These are phyloP conservation scores for Solanum pinnatisectum DNA, from an alignment of 257 asterid species.

Conservation along the genomic window DNA sequence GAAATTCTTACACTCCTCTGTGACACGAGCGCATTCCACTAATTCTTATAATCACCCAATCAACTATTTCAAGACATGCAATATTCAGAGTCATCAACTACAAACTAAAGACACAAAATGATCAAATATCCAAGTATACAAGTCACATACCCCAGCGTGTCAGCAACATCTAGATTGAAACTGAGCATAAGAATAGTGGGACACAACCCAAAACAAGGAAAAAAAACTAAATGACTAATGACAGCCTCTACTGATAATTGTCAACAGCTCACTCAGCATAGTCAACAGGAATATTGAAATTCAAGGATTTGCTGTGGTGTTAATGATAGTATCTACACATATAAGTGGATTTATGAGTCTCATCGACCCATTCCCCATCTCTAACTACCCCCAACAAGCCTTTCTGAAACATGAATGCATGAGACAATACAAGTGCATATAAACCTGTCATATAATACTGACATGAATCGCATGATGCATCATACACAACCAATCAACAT, in stretches of 20 bases:
- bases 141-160: background rate
- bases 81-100: background rate
- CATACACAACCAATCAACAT: background rate
- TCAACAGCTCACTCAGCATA: background rate
- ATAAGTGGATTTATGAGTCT: background rate
- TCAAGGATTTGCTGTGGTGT: background rate
- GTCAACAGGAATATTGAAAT: background rate
- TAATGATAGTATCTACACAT: background rate
- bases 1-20: background rate
- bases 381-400: background rate
- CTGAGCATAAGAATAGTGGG: background rate
- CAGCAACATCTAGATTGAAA: background rate
- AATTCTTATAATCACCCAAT: background rate
- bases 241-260: background rate
- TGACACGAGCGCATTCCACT: background rate
- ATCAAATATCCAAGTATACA: background rate
- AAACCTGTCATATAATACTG: background rate
- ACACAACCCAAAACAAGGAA: background rate
- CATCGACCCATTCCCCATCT: background rate
- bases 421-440: background rate
- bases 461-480: background rate
- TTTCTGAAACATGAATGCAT: background rate
- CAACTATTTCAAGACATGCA: background rate
- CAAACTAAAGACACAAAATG: background rate
- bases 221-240: background rate